Conservation (phyloP, 345 rosid species). For the Salix koriyanagi region DNA sequence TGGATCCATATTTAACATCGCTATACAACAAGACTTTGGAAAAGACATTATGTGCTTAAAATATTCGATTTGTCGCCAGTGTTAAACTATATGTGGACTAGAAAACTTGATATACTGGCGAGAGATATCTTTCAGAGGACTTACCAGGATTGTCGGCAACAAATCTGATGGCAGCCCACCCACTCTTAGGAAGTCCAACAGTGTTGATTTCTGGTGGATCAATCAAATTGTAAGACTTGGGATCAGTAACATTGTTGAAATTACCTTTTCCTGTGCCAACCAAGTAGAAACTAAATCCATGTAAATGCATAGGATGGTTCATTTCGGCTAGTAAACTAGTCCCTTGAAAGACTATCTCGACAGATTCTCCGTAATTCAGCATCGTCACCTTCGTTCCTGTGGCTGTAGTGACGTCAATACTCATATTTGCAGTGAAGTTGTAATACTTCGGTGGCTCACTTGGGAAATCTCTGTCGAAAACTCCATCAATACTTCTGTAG, state of each 20-base stretch:
- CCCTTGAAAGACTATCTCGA: slow-evolving; percentile 43
- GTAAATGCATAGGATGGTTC: slow-evolving; percentile 47
- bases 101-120: too few species aligned
- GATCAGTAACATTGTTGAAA: slow-evolving; percentile 23
- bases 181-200: slow-evolving; percentile 4
- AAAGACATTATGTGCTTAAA: background rate
- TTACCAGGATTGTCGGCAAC: slow-evolving; percentile 15
- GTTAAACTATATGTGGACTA: too few species aligned
- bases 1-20: background rate
- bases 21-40: background rate
- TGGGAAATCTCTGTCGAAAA: slow-evolving; percentile 25
- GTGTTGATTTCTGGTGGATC: slow-evolving; percentile 44
- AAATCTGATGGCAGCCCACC: slow-evolving; percentile 20
- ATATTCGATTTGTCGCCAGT: too few species aligned
- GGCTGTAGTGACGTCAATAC: background rate
- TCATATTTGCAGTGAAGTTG: slow-evolving; percentile 32
- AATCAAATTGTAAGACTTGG: slow-evolving; percentile 23
- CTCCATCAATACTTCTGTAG: slow-evolving; percentile 23
- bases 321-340: slow-evolving; percentile 25
- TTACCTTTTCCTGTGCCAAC: slow-evolving; percentile 39
- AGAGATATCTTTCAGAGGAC: background rate
- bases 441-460: slow-evolving; percentile 6
- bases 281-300: slow-evolving; percentile 42
- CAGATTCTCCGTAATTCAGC: slow-evolving; percentile 30
- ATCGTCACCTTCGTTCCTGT: slow-evolving; percentile 26